phyloP scores from a whole-genome alignment of 2,329 filamentous ascomycete genomes.

The Diaporthe citriasiana region DNA sequence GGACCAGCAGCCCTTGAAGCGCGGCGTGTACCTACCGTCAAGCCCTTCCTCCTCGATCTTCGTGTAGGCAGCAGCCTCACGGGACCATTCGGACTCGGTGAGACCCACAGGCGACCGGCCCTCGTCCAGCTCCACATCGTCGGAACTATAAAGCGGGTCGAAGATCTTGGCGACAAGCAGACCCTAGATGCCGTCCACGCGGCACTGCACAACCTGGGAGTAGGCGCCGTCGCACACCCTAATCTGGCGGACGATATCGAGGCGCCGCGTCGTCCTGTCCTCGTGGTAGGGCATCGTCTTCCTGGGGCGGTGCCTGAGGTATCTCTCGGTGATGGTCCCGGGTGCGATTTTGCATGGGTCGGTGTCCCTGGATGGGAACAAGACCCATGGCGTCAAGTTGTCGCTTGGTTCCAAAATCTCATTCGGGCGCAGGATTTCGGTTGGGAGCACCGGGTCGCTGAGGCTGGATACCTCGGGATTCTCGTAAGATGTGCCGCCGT shows the following conservation, averaged over 20 bases:
- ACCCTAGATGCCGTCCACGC: not conserved
- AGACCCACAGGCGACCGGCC: not conserved
- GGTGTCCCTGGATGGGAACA: not conserved
- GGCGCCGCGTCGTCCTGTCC: not conserved
- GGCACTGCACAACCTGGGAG: constrained; percentile 5
- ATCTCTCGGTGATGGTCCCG: not conserved
- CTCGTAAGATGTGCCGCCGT: not conserved
- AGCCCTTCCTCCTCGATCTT: not conserved
- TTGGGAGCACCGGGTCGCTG: not conserved
- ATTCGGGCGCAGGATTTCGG: not conserved
- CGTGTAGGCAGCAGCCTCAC: not conserved
- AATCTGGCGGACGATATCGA: not conserved
- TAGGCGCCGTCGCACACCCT: constrained; percentile 11
- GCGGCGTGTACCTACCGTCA: constrained; percentile 5
- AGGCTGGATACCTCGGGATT: not conserved
- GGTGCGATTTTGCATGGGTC: not conserved
- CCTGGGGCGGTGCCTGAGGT: not conserved
- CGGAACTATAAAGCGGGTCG: not conserved
- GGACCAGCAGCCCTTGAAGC: constrained; percentile 17
- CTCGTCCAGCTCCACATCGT: not conserved
- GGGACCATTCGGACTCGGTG: constrained; percentile 1
- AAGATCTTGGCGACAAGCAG: constrained; percentile 4
- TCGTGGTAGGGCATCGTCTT: not conserved
- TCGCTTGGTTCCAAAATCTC: not conserved
- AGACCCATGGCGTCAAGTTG: constrained; percentile 7